Evolutionary conservation across 208 protist species (phyloP), one percentile per base, ranked within the genome.

Genomic region (Leishmania mexicana): DNA sequence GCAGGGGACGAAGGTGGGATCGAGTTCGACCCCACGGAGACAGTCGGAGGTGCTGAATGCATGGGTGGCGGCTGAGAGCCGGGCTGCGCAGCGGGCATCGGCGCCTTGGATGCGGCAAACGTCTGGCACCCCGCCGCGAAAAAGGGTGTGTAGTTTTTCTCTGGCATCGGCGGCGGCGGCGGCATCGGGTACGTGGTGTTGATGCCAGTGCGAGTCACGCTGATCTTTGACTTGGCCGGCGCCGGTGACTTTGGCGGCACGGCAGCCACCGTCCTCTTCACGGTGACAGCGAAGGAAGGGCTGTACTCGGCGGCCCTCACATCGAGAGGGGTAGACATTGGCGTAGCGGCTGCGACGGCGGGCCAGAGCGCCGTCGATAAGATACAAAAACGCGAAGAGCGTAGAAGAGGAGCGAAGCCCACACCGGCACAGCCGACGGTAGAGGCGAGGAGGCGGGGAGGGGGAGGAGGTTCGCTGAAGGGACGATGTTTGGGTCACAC

Each of bases 161-260:
- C 49, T 42, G 47, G 49, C 49, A 45, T 11, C n/a, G 72, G 49
- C 2, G 74, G 47, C 6, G 78, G 77, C 53, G 73, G 40, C n/a
- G 79, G 76, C 78, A 88, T 83, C 45, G 84, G 57, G 47, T 79
- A 82, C 19, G 81, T 89, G 13, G 79, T 84, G 80, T 90, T 90
- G 45, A 28, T 85, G 57, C 78, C 58, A 53, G 89, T 92, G 74
- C 85, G 78, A 10, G 89, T 92, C 19, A 92, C 87, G 51, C 81
- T 90, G 51, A 92, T 89, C 64, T 72, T 85, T 54, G 85, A 83
- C 76, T 85, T 81, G 40, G 40, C 73, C 78, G 78, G 70, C 2
- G n/a, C n/a, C 51, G 53, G 58, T 40, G 40, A 71, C 76, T 35
- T 76, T 45, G 81, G 45, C 13, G 57, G 24, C 54, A 71, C 31